phyloP scores from a whole-genome alignment of 768 basidiomycete species.

The Hirschioporus abietinus region DNA sequence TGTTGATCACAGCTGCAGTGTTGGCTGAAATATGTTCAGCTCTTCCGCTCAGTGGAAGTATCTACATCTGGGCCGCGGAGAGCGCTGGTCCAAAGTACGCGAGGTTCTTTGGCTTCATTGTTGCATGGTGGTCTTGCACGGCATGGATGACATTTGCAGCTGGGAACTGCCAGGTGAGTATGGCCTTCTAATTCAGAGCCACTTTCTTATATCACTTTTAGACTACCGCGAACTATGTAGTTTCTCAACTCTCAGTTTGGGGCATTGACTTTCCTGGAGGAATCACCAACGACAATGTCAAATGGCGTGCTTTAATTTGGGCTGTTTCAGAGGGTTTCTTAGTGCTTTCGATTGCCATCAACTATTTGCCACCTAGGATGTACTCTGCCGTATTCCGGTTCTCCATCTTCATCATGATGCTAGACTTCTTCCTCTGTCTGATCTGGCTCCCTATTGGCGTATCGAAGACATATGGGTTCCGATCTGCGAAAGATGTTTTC shows the following conservation, averaged over 20 bases:
- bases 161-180: constrained; percentile 74
- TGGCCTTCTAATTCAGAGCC: neutral
- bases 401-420: constrained; percentile 66
- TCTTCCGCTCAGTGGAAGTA: constrained; percentile 81
- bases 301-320: constrained; percentile 87
- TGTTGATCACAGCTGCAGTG: constrained; percentile 82
- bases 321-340: constrained; percentile 70
- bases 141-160: constrained; percentile 97
- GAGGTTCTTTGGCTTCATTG: constrained; percentile 82
- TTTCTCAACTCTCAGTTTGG: constrained; percentile 79
- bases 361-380: constrained; percentile 72
- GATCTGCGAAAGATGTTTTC: constrained; percentile 78
- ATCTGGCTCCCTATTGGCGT: constrained; percentile 95
- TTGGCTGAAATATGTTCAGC: constrained; percentile 91
- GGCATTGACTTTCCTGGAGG: constrained; percentile 83
- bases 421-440: constrained; percentile 83
- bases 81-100: constrained; percentile 86
- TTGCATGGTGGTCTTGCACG: constrained; percentile 91
- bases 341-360: constrained; percentile 69
- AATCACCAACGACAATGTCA: constrained; percentile 59
- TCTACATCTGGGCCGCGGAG: constrained; percentile 93
- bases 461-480: constrained; percentile 83
- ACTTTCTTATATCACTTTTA: constrained; percentile 23
- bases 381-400: constrained; percentile 79
- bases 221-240: constrained; percentile 87